Percentiles rank a stretch among this genome's conserved stretches.
Conservation (phyloP, 441 rosid genomes). For the Melastoma candidum region DNA sequence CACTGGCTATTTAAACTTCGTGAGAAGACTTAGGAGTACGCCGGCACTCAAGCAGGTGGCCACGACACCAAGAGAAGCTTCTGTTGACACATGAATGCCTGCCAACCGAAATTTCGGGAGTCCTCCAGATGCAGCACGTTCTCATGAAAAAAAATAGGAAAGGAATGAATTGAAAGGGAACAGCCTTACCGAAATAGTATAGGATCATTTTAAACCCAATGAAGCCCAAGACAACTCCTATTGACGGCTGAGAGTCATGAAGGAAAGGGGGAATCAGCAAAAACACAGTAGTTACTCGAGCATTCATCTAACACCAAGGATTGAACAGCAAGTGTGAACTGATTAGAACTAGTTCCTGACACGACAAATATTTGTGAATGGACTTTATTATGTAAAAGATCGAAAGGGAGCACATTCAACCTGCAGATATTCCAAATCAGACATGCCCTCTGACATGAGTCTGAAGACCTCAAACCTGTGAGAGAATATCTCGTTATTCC, state of each 20-base stretch:
- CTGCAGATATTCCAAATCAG: constrained; percentile 87
- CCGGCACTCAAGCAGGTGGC: constrained; percentile 69
- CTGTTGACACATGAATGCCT: constrained; percentile 77
- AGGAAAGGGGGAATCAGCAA: too few relatives aligned
- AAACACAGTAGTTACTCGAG: too few relatives aligned
- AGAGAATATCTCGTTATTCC: constrained; percentile 3
- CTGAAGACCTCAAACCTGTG: constrained; percentile 81
- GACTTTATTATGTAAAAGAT: too few relatives aligned
- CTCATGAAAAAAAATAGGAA: background rate
- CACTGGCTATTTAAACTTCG: constrained; percentile 40
- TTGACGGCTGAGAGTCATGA: constrained; percentile 53
- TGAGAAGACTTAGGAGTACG: constrained; percentile 62
- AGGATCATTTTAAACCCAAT: constrained; percentile 86
- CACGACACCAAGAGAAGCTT: constrained; percentile 79
- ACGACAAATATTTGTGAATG: too few relatives aligned
- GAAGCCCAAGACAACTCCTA: constrained; percentile 84
- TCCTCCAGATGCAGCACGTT: background rate
- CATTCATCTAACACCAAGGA: too few relatives aligned
- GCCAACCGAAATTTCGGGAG: constrained; percentile 3
- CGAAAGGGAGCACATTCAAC: constrained; percentile 21
- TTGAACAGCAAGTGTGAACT: too few relatives aligned
- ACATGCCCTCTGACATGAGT: constrained; percentile 83
- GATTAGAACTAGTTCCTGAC: too few relatives aligned
- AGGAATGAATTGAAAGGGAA: constrained; percentile 6
- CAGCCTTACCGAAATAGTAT: constrained; percentile 65